These are phyloP conservation scores for Suhomyces vadensis DNA, from an alignment of 805 yeast species.

Conservation along the genomic window DNA sequence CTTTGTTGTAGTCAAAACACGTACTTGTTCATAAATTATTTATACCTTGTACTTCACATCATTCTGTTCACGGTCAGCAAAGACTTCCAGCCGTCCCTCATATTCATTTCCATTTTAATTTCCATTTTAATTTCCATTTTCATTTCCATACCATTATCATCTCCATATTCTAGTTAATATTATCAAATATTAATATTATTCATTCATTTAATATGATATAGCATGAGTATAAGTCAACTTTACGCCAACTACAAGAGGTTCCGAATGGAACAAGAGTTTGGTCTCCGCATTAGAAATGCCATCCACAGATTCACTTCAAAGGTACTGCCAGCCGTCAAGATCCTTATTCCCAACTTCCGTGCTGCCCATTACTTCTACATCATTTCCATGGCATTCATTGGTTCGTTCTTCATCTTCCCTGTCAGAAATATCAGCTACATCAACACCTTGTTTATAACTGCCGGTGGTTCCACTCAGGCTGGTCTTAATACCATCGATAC, in stretches of 20 bases:
- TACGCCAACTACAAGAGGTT: slow-evolving; percentile 5
- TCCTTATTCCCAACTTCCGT: slow-evolving; percentile 52
- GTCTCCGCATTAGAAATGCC: slow-evolving; percentile 29
- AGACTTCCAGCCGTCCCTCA: too few relatives aligned
- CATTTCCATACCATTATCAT: neutral
- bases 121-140: neutral
- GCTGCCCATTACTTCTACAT: slow-evolving; percentile 78
- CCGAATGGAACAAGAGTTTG: slow-evolving; percentile 13
- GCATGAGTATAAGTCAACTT: slow-evolving; percentile 8
- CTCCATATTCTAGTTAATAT: neutral
- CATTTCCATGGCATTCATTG: slow-evolving; percentile 54
- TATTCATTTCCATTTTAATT: neutral
- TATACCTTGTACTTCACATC: too few relatives aligned
- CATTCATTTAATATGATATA: slow-evolving; percentile 6
- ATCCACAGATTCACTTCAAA: slow-evolving; percentile 36
- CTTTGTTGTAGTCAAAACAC: too few relatives aligned
- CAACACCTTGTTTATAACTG: slow-evolving; percentile 74
- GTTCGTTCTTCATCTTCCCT: slow-evolving; percentile 79
- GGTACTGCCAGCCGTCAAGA: slow-evolving; percentile 42
- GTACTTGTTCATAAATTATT: too few relatives aligned
- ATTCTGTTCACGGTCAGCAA: too few relatives aligned
- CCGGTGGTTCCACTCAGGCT: slow-evolving; percentile 85
- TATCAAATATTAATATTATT: neutral
- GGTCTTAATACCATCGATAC: slow-evolving; percentile 82
- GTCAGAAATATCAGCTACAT: slow-evolving; percentile 64